Evolutionary conservation across 495 filamentous ascomycete species (phyloP).

Genomic region (Barbatosphaeria neglecta): DNA sequence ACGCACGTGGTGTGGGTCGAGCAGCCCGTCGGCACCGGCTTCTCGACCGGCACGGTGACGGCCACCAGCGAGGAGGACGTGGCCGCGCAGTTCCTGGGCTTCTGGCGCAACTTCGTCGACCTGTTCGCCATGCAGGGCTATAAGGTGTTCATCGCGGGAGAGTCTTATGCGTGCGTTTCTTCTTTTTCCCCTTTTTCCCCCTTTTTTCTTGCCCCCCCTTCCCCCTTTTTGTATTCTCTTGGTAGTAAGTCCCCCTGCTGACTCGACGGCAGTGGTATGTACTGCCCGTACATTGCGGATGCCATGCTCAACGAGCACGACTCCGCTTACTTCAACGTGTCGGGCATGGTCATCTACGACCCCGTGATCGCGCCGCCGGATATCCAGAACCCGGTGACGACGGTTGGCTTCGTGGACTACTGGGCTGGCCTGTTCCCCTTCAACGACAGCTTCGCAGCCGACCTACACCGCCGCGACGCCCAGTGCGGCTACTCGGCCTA

Average conservation of each 20-base stretch:
- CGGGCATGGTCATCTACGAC: constrained; percentile 61
- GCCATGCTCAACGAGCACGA: constrained; percentile 66
- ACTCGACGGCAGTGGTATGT: constrained; percentile 37
- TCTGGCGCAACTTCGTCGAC: constrained; percentile 59
- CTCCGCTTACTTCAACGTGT: constrained; percentile 53
- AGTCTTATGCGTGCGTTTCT: constrained; percentile 36
- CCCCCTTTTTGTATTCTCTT: too few species aligned
- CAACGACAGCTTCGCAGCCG: constrained; percentile 52
- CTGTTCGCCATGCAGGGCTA: constrained; percentile 53
- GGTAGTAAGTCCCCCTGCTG: not conserved
- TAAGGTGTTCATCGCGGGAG: constrained; percentile 60
- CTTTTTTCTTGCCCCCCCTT: not conserved
- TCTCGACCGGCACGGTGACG: constrained; percentile 51
- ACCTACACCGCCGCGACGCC: constrained; percentile 46
- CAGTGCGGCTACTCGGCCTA: constrained; percentile 61
- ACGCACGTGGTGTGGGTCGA: constrained; percentile 60
- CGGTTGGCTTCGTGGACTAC: constrained; percentile 55
- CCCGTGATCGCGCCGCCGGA: constrained; percentile 49
- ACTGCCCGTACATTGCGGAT: constrained; percentile 69
- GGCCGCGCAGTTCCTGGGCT: constrained; percentile 56
- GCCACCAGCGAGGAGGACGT: constrained; percentile 56
- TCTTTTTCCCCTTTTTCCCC: constrained; percentile 25
- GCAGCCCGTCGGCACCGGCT: constrained; percentile 69
- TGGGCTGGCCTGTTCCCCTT: constrained; percentile 52
- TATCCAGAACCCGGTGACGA: constrained; percentile 42